Conservation (phyloP, 306 rosid genomes). For the Gynostemma pentaphyllum region DNA sequence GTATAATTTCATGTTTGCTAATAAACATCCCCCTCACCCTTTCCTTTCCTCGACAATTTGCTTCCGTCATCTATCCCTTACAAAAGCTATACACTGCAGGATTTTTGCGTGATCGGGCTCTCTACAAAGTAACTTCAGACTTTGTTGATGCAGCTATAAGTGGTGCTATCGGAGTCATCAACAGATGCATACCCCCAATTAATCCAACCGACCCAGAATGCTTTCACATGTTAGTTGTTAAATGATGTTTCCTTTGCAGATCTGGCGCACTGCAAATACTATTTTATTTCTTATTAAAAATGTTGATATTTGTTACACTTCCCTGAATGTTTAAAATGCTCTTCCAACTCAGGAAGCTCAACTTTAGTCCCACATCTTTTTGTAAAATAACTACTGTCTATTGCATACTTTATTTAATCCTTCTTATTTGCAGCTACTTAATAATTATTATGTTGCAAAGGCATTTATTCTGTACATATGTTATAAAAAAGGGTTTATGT, state of each 20-base stretch:
- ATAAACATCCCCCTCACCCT: slow-evolving; percentile 1
- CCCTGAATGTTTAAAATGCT: not conserved
- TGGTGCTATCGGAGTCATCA: slow-evolving; percentile 93
- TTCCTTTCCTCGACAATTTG: slow-evolving; percentile 13
- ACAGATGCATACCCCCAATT: slow-evolving; percentile 93
- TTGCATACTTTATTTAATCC: not conserved
- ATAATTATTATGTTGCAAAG: not conserved
- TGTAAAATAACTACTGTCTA: not conserved
- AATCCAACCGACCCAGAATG: slow-evolving; percentile 99
- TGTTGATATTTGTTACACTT: not conserved
- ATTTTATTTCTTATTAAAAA: not conserved
- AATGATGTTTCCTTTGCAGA: not conserved
- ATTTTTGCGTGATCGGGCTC: slow-evolving; percentile 97
- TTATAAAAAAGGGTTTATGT: not conserved
- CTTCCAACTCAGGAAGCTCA: not conserved
- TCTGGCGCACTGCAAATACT: not conserved
- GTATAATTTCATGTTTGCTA: slow-evolving; percentile 19
- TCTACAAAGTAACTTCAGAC: slow-evolving; percentile 96
- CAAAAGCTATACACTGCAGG: slow-evolving; percentile 29
- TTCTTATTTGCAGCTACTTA: not conserved
- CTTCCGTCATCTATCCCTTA: slow-evolving; percentile 2
- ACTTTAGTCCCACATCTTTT: not conserved
- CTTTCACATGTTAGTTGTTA: slow-evolving; percentile 89
- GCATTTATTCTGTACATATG: not conserved
- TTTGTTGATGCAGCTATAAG: slow-evolving; percentile 90